Evolutionary conservation across 441 rosid species (phyloP), one percentile per base, ranked within the genome.

Genomic region (Pelargonium myrrhifolium): DNA sequence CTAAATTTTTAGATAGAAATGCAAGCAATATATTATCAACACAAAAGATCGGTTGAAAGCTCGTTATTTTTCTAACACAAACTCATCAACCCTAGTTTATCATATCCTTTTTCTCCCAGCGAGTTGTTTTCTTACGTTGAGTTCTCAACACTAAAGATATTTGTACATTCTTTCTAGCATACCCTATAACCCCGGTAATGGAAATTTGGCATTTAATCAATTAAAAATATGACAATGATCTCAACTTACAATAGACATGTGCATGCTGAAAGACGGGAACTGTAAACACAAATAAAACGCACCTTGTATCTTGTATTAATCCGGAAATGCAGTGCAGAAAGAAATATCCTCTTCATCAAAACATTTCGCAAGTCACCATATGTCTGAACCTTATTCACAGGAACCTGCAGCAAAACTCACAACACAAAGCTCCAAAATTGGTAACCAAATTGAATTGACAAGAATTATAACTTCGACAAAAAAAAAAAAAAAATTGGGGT

Each of bases 301-400:
- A 93, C 99, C 99, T 95, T 92, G 84, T 95, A 95, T 84, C 98
- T 81, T 53, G 98, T 87, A 76, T 95, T 95, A 71, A 95, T 95
- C 69, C 98, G 91, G 77, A 95, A 95, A 83, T 95, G 99, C 82
- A 92, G 84, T 62, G 99, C 96, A 79, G 99, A 95, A n/a, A 95
- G 83, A 80, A 95, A 95, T 86, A 95, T 95, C 77, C 99, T 85
- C 78, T 95, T 95, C 98, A 95, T 95, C 78, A 95, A 73, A 80
- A 95, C 98, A 76, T 83, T 89, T 51, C 96, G 92, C 83, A 95
- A 78, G 82, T 95, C 98, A 61, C 92, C 90, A 72, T 86, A 95
- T 62, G 97, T 92, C 68, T 42, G 90, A 75, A 92, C 98, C 82
- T 87, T 89, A 70, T 75, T 85, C 71, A 92, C 99, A 10, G 98